A percentile compares a stretch with the other conserved stretches of the same genome.
phyloP scores from a whole-genome alignment of 768 basidiomycete species.

The Paxillus rubicundulus region DNA sequence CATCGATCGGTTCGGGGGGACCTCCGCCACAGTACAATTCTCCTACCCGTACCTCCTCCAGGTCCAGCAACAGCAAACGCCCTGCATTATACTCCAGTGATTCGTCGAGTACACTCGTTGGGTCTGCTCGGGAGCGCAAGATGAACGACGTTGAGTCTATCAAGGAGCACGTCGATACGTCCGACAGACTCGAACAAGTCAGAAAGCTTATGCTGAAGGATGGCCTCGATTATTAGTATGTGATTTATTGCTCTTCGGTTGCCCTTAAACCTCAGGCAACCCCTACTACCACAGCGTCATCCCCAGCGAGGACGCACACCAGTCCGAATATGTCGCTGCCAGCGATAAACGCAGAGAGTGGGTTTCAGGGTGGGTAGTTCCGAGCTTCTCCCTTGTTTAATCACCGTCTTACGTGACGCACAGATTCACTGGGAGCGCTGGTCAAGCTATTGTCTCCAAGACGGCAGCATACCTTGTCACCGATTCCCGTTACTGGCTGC shows the following conservation, averaged over 20 bases:
- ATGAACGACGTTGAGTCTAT: constrained; percentile 59
- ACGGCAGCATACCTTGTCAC: constrained; percentile 70
- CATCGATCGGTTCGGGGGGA: constrained; percentile 38
- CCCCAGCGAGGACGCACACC: constrained; percentile 80
- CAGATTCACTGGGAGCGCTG: constrained; percentile 66
- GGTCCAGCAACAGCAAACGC: constrained; percentile 40
- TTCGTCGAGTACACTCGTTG: constrained; percentile 72
- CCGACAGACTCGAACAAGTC: constrained; percentile 56
- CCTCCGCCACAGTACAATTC: constrained; percentile 31
- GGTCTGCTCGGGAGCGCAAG: constrained; percentile 70
- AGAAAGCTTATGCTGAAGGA: constrained; percentile 67
- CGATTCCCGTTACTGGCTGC: constrained; percentile 83
- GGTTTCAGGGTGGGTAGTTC: constrained; percentile 63
- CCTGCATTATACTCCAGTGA: constrained; percentile 52
- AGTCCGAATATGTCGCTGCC: constrained; percentile 75
- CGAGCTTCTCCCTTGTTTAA: constrained; percentile 26
- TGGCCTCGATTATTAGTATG: constrained; percentile 74
- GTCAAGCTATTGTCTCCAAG: constrained; percentile 67
- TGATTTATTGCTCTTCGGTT: constrained; percentile 13
- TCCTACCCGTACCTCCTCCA: constrained; percentile 37
- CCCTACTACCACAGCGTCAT: constrained; percentile 49
- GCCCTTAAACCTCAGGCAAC: constrained; percentile 7
- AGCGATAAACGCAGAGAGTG: constrained; percentile 78
- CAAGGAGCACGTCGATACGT: constrained; percentile 54
- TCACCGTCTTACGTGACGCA: constrained; percentile 11